A percentile compares a stretch with the other conserved stretches of the same genome.
phyloP scores from a whole-genome alignment of 2,329 filamentous ascomycete species.

The Epichloe sylvatica region DNA sequence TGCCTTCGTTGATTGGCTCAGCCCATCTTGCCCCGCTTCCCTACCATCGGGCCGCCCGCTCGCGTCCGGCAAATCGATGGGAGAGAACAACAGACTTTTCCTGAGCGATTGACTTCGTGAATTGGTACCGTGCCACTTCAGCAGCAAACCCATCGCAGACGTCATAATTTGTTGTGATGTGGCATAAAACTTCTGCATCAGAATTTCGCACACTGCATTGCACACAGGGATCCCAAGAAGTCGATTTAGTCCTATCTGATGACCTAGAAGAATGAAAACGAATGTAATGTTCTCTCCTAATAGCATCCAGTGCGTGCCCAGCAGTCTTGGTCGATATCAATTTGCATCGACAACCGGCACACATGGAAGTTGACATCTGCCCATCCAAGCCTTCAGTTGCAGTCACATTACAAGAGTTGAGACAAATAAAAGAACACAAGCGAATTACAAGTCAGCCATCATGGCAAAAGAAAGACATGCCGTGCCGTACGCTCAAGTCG shows the following conservation, averaged over 20 bases:
- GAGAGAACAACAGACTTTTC: neutral
- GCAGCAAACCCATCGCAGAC: neutral
- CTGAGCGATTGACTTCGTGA: neutral
- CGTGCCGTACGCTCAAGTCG: neutral
- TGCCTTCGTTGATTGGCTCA: neutral
- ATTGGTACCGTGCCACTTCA: neutral
- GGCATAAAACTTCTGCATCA: neutral
- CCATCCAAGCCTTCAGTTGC: neutral
- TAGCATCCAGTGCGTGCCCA: neutral
- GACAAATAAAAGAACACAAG: neutral
- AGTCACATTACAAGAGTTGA: neutral
- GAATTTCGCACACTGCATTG: no score
- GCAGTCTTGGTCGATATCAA: neutral
- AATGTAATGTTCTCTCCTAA: neutral
- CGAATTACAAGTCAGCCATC: constrained; percentile 2
- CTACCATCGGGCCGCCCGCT: constrained; percentile 1
- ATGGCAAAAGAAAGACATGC: constrained; percentile 8
- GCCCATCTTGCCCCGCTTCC: neutral
- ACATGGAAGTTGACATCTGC: neutral
- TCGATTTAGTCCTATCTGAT: constrained; percentile 7
- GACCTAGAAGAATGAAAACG: constrained; percentile 5
- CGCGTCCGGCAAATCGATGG: neutral
- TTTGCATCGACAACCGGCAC: neutral
- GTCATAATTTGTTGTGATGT: neutral
- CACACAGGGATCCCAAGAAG: neutral